phyloP scores from a whole-genome alignment of 2,329 filamentous ascomycete species.

The Amauroascus niger region DNA sequence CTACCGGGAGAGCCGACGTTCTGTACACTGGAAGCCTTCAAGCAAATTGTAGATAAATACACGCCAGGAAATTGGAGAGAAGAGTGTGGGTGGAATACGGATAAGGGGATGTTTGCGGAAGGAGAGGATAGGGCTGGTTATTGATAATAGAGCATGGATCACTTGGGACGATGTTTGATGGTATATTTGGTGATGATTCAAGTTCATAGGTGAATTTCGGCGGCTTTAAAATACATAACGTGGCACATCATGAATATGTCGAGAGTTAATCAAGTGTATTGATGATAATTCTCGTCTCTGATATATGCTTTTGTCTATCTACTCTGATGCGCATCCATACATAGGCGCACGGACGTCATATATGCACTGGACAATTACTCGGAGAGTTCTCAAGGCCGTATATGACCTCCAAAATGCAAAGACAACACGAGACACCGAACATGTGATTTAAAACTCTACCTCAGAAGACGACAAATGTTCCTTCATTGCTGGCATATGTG shows the following conservation, averaged over 20 bases:
- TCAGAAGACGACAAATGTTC: slow-evolving; percentile 34
- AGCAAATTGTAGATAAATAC: slow-evolving; percentile 80
- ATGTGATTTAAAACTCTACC: slow-evolving; percentile 5
- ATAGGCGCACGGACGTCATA: not conserved
- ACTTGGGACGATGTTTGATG: not conserved
- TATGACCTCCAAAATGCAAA: no score
- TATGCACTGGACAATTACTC: not conserved
- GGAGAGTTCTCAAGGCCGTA: no score
- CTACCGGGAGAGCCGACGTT: slow-evolving; percentile 77
- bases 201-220: no score
- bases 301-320: not conserved
- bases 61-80: slow-evolving; percentile 70
- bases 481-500: slow-evolving; percentile 49
- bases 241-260: no score
- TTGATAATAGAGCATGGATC: slow-evolving; percentile 16
- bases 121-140: slow-evolving; percentile 33
- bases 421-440: no score
- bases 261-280: not conserved
- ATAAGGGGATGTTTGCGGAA: slow-evolving; percentile 44
- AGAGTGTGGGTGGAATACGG: slow-evolving; percentile 51
- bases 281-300: not conserved
- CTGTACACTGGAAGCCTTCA: slow-evolving; percentile 88
- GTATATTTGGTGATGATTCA: no score
- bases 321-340: not conserved
- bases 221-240: no score